These are phyloP conservation scores for Mortierella sp. DNA, from an alignment of 371 early-diverging fungal genomes.

Conservation along the genomic window DNA sequence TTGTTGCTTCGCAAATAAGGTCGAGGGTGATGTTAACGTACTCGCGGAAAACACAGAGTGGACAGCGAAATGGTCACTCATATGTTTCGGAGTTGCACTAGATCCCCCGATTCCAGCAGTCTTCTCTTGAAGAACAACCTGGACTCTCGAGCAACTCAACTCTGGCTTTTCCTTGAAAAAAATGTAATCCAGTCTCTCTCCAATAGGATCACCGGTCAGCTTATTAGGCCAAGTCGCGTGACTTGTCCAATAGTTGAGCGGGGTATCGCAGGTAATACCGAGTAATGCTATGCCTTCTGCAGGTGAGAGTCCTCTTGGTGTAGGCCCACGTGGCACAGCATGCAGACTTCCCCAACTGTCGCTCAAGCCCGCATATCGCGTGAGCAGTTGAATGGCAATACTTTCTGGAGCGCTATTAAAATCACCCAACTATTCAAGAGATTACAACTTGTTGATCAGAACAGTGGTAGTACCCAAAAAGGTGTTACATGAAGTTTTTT, in stretches of 20 bases:
- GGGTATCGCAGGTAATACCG: slow-evolving; percentile 73
- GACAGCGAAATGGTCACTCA: slow-evolving; percentile 73
- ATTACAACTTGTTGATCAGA: neutral
- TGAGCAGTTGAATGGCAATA: slow-evolving; percentile 60
- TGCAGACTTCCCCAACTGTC: slow-evolving; percentile 69
- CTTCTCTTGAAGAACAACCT: slow-evolving; percentile 61
- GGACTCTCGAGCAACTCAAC: slow-evolving; percentile 57
- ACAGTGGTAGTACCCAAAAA: neutral
- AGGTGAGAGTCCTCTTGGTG: slow-evolving; percentile 17
- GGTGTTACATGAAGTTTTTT: neutral
- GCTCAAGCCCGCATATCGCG: slow-evolving; percentile 63
- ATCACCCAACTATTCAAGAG: slow-evolving; percentile 62
- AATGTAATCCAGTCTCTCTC: slow-evolving; percentile 73
- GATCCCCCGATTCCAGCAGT: slow-evolving; percentile 40
- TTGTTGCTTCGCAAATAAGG: neutral
- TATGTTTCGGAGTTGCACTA: slow-evolving; percentile 36
- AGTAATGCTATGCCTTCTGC: slow-evolving; percentile 16
- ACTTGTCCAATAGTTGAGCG: slow-evolving; percentile 66
- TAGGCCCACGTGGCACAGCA: slow-evolving; percentile 6
- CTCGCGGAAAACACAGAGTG: slow-evolving; percentile 55
- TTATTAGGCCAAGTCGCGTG: slow-evolving; percentile 37
- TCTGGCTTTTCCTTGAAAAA: slow-evolving; percentile 62
- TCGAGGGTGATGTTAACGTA: neutral
- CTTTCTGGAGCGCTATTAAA: slow-evolving; percentile 70
- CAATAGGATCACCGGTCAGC: slow-evolving; percentile 38